These are phyloP conservation scores for Phytophthora tubulina DNA, from an alignment of 352 stramenopile genomes.

Conservation along the genomic window DNA sequence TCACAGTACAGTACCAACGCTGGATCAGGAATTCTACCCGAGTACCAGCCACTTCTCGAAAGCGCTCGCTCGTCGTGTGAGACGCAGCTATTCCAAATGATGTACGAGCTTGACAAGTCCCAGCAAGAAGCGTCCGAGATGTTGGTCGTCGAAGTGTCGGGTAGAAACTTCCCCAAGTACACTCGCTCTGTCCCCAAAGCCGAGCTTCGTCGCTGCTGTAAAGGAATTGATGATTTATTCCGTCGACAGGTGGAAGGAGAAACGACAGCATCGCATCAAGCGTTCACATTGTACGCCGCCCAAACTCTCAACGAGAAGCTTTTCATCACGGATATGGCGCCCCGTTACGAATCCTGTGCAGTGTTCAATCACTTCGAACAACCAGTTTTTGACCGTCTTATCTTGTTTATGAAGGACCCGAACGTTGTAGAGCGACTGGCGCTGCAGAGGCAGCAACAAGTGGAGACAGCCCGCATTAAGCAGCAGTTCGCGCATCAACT, in stretches of 20 bases:
- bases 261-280: slow-evolving; percentile 50
- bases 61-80: slow-evolving; percentile 66
- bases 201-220: slow-evolving; percentile 60
- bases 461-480: slow-evolving; percentile 62
- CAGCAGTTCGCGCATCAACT: slow-evolving; percentile 57
- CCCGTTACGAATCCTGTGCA: slow-evolving; percentile 63
- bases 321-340: slow-evolving; percentile 65
- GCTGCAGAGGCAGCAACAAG: slow-evolving; percentile 62
- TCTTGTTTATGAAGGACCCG: slow-evolving; percentile 74
- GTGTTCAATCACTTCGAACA: slow-evolving; percentile 80
- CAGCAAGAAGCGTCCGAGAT: slow-evolving; percentile 54
- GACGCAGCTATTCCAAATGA: slow-evolving; percentile 67
- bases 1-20: slow-evolving; percentile 37
- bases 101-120: slow-evolving; percentile 74
- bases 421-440: slow-evolving; percentile 63
- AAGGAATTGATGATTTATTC: slow-evolving; percentile 65
- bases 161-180: slow-evolving; percentile 74
- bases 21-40: slow-evolving; percentile 48
- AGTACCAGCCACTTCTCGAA: slow-evolving; percentile 61
- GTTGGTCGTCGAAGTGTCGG: slow-evolving; percentile 62
- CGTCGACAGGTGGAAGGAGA: slow-evolving; percentile 31
- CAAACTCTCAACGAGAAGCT: slow-evolving; percentile 59
- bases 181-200: slow-evolving; percentile 57
- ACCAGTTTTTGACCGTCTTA: slow-evolving; percentile 70
- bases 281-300: slow-evolving; percentile 57